Percentiles rank a stretch among this genome's conserved stretches.
These are phyloP conservation scores for Umbelopsis sp. DNA, from an alignment of 371 early-diverging fungal species.

Conservation along the genomic window DNA sequence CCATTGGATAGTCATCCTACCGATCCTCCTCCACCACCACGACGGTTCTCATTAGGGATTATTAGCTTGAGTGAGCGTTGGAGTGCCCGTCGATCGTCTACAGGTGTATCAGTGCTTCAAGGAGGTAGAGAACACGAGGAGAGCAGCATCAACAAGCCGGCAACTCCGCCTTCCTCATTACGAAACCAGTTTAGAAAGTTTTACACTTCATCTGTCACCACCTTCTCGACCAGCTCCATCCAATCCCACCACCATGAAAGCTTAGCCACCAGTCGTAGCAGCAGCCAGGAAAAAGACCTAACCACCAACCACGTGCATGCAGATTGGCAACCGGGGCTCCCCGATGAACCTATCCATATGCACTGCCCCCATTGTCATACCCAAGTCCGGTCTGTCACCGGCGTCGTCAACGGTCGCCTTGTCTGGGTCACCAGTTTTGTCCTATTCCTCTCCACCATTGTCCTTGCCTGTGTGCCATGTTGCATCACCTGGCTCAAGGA, in stretches of 20 bases:
- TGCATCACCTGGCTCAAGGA: conserved; percentile 5
- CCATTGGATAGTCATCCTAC: neutral
- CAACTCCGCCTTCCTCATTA: conserved; percentile 15
- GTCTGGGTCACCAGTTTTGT: conserved; percentile 1
- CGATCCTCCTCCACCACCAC: neutral
- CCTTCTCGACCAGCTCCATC: neutral
- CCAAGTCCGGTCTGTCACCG: neutral
- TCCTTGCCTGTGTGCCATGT: conserved; percentile 11
- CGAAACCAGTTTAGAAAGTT: conserved; percentile 13
- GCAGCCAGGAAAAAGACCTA: neutral
- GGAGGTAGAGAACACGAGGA: conserved; percentile 13
- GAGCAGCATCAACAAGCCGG: neutral
- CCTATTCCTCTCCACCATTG: neutral
- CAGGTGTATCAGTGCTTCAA: conserved; percentile 28
- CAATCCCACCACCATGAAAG: neutral
- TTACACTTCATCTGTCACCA: neutral
- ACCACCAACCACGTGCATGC: neutral
- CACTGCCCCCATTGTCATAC: neutral
- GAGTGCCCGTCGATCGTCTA: conserved; percentile 6
- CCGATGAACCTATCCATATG: neutral
- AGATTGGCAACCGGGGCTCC: conserved; percentile 2
- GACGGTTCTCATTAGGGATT: conserved; percentile 3
- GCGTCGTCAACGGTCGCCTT: neutral
- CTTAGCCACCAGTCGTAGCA: neutral
- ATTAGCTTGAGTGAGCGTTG: conserved; percentile 1